Evolutionary conservation across 305 asterid genomes (phyloP).

Genomic region (Withania somnifera): DNA sequence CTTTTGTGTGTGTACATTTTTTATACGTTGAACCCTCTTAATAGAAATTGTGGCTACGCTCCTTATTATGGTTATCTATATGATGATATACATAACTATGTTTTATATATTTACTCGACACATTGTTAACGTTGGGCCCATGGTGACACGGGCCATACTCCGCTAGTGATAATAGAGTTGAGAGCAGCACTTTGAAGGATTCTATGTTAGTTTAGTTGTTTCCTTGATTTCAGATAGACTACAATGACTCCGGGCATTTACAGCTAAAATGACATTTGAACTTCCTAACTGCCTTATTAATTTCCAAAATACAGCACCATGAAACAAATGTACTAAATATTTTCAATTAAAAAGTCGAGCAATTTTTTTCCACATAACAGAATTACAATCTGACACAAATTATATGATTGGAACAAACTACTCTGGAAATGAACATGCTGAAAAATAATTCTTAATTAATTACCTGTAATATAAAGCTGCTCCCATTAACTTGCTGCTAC

Average conservation of each 20-base stretch:
- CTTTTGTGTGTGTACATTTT: too few relatives aligned
- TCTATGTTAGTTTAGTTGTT: background rate
- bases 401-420: background rate
- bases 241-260: background rate
- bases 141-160: too few relatives aligned
- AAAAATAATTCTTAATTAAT: background rate
- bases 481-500: slow-evolving; percentile 7
- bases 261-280: background rate
- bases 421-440: background rate
- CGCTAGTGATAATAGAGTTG: background rate
- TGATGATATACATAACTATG: too few relatives aligned
- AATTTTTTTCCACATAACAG: background rate
- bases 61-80: too few relatives aligned
- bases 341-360: background rate
- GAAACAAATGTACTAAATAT: background rate
- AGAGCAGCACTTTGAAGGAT: background rate
- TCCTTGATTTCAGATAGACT: background rate
- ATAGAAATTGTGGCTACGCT: too few relatives aligned
- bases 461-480: slow-evolving; percentile 12
- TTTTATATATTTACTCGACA: too few relatives aligned
- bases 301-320: background rate
- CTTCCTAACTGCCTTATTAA: background rate
- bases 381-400: background rate
- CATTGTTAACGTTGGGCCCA: too few relatives aligned
- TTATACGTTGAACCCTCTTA: too few relatives aligned